These are phyloP conservation scores for Astrothelium macrocarpum DNA, from an alignment of 495 filamentous ascomycete genomes.

Conservation along the genomic window DNA sequence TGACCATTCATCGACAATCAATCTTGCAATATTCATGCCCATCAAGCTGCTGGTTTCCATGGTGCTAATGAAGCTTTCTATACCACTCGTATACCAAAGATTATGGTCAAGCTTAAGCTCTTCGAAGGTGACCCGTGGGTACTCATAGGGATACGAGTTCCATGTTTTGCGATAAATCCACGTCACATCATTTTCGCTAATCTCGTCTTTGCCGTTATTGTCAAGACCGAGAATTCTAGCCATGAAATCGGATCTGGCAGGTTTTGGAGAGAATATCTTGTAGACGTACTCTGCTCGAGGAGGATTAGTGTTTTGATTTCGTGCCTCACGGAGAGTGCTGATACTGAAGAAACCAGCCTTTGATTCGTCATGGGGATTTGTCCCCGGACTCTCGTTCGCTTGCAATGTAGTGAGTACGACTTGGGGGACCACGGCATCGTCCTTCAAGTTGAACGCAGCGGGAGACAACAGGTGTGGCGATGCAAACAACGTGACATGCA, in stretches of 20 bases:
- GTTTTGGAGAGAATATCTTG: constrained; percentile 84
- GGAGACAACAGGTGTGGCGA: constrained; percentile 61
- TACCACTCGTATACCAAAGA: constrained; percentile 85
- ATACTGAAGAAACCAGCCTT: constrained; percentile 78
- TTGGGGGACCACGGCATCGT: constrained; percentile 46
- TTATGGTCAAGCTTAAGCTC: constrained; percentile 56
- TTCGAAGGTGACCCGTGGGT: constrained; percentile 80
- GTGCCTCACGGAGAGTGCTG: constrained; percentile 58
- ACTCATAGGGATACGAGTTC: constrained; percentile 74
- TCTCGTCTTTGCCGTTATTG: constrained; percentile 7
- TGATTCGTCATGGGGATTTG: constrained; percentile 50
- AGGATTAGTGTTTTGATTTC: constrained; percentile 42
- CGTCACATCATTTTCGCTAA: constrained; percentile 45
- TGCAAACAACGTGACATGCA: constrained; percentile 85
- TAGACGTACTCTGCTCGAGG: constrained; percentile 66
- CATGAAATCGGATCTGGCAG: constrained; percentile 55
- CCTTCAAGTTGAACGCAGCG: constrained; percentile 55
- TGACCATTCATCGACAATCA: constrained; percentile 49
- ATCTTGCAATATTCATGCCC: constrained; percentile 84
- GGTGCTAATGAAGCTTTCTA: constrained; percentile 90
- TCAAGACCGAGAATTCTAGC: constrained; percentile 38
- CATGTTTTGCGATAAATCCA: constrained; percentile 74
- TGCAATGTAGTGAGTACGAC: constrained; percentile 76
- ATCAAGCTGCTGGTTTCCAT: constrained; percentile 97
- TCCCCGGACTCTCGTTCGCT: constrained; percentile 40